Percentiles rank a stretch among this genome's conserved stretches.
Conservation (phyloP, 2,329 filamentous ascomycete genomes). For the Chalaropsis ovoidea region DNA sequence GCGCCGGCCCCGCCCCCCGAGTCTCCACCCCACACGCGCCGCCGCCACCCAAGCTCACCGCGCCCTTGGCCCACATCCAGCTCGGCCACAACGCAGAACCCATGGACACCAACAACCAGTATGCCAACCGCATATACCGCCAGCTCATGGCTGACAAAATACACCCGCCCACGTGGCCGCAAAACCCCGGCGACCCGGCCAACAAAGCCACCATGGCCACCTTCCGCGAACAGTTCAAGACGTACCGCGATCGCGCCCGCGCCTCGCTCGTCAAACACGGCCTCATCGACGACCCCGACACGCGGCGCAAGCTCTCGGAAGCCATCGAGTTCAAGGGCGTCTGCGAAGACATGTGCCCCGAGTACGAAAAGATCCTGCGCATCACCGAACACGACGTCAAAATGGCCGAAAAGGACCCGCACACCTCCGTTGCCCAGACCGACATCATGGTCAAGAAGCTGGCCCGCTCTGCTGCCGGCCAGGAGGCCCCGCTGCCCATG, state of each 20-base stretch:
- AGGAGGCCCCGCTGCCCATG: constrained; percentile 57
- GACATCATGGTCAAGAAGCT: constrained; percentile 56
- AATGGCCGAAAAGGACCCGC: constrained; percentile 43
- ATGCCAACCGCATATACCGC: constrained; percentile 43
- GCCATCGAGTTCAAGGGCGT: constrained; percentile 59
- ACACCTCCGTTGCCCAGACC: constrained; percentile 40
- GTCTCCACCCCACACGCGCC: background rate
- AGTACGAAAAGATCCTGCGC: constrained; percentile 53
- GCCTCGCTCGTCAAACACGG: constrained; percentile 48
- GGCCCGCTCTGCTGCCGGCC: constrained; percentile 56
- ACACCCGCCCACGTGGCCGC: constrained; percentile 45
- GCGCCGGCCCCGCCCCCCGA: background rate
- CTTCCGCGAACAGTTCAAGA: constrained; percentile 47
- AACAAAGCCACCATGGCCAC: constrained; percentile 44
- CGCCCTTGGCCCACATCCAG: constrained; percentile 8
- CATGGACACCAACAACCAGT: constrained; percentile 32
- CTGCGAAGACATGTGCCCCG: constrained; percentile 60
- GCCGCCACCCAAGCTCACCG: background rate
- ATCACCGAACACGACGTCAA: constrained; percentile 53
- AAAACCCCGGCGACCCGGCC: constrained; percentile 43
- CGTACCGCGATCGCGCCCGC: constrained; percentile 48
- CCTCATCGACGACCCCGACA: constrained; percentile 55
- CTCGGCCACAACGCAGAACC: constrained; percentile 22
- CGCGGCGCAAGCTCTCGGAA: constrained; percentile 51
- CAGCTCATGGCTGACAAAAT: constrained; percentile 48